These are phyloP conservation scores for Coniochaeta hoffmannii DNA, from an alignment of 2,329 filamentous ascomycete species.

Conservation along the genomic window DNA sequence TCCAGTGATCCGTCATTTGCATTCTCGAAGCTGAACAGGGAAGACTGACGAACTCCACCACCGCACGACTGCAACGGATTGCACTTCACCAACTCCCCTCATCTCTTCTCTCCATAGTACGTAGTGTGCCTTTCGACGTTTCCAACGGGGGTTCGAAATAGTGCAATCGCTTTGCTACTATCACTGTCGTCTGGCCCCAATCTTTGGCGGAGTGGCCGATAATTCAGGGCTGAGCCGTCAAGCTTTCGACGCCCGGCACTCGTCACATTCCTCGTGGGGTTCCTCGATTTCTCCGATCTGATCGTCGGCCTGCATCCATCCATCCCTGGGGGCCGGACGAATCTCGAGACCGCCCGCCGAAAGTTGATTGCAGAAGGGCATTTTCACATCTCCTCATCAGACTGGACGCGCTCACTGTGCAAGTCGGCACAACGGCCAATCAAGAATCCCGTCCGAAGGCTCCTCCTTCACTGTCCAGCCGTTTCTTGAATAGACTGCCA, in stretches of 20 bases:
- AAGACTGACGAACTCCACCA: not conserved
- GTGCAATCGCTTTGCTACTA: not conserved
- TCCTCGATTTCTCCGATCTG: not conserved
- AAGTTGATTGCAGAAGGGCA: not conserved
- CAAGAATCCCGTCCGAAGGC: not conserved
- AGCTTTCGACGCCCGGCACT: not conserved
- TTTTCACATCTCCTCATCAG: not conserved
- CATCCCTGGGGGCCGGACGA: not conserved
- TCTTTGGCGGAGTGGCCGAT: not conserved
- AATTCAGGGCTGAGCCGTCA: not conserved
- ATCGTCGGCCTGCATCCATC: not conserved
- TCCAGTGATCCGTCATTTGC: not conserved
- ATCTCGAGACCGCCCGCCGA: not conserved
- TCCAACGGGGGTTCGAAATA: not conserved
- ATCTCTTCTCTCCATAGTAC: not conserved
- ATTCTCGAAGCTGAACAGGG: not conserved
- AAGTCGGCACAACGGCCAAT: not conserved
- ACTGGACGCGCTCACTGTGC: not conserved
- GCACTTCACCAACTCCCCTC: not conserved
- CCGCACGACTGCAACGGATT: not conserved
- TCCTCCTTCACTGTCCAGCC: not conserved
- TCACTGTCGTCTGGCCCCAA: not conserved
- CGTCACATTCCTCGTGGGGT: not conserved
- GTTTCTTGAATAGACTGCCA: not conserved
- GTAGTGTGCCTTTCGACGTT: not conserved